These are phyloP conservation scores for Cytospora mali DNA, from an alignment of 2,329 filamentous ascomycete genomes.

Conservation along the genomic window DNA sequence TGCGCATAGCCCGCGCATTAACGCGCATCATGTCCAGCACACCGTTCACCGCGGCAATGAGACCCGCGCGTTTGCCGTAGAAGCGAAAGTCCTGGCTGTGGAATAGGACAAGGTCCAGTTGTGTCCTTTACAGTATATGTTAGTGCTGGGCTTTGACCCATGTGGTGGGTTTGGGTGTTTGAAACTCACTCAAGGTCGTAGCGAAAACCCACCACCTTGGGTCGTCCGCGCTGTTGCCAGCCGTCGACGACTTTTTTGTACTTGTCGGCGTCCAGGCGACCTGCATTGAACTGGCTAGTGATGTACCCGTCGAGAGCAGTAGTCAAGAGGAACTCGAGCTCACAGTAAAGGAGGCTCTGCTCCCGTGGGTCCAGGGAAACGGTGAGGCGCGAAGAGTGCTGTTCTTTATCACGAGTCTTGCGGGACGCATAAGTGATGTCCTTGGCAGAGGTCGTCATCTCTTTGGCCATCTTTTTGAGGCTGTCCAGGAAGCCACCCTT, in stretches of 20 bases:
- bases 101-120: slow-evolving; percentile 55
- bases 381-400: slow-evolving; percentile 38
- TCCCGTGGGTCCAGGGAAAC: slow-evolving; percentile 59
- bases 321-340: slow-evolving; percentile 59
- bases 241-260: slow-evolving; percentile 53
- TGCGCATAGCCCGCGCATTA: slow-evolving; percentile 54
- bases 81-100: slow-evolving; percentile 59
- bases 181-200: slow-evolving; percentile 53
- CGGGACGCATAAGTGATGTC: slow-evolving; percentile 26
- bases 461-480: slow-evolving; percentile 57
- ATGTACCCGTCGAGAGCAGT: slow-evolving; percentile 56
- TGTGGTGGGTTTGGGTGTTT: neutral
- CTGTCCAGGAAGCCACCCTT: slow-evolving; percentile 48
- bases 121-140: slow-evolving; percentile 40
- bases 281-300: slow-evolving; percentile 54
- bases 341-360: slow-evolving; percentile 61
- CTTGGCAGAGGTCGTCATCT: slow-evolving; percentile 39
- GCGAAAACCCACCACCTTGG: slow-evolving; percentile 58
- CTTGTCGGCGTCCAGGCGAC: slow-evolving; percentile 55
- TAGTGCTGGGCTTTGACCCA: neutral
- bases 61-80: slow-evolving; percentile 50
- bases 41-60: slow-evolving; percentile 47
- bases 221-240: slow-evolving; percentile 57
- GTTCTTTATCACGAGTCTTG: slow-evolving; percentile 37
- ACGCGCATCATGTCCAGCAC: slow-evolving; percentile 55